These are phyloP conservation scores for Claviceps purpurea DNA, from an alignment of 2,329 filamentous ascomycete species.

Conservation along the genomic window DNA sequence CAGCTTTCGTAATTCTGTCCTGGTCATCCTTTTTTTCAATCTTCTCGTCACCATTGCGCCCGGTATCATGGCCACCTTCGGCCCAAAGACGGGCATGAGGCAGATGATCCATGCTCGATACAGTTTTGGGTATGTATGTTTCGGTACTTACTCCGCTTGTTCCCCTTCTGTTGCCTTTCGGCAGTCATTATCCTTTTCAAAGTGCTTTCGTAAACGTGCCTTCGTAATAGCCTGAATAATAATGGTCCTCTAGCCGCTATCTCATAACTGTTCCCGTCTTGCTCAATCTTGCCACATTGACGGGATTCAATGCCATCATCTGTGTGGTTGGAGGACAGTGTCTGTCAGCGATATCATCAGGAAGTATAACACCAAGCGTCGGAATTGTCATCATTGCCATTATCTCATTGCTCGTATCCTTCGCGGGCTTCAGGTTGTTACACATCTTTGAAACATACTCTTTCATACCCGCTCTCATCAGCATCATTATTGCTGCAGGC, in stretches of 20 bases:
- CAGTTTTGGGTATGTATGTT: constrained; percentile 39
- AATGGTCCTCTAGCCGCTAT: constrained; percentile 28
- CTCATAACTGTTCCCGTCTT: constrained; percentile 45
- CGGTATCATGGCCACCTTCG: constrained; percentile 43
- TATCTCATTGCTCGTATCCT: constrained; percentile 44
- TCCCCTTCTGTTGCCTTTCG: not conserved
- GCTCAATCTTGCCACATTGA: constrained; percentile 48
- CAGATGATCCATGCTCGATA: constrained; percentile 54
- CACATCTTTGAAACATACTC: constrained; percentile 46
- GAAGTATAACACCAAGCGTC: constrained; percentile 34
- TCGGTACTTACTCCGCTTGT: not conserved
- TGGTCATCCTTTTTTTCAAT: constrained; percentile 52
- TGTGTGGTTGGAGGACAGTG: constrained; percentile 48
- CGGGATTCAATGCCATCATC: constrained; percentile 50
- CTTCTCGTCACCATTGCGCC: constrained; percentile 39
- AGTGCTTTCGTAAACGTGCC: no score
- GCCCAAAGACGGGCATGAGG: constrained; percentile 49
- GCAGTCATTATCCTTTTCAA: not conserved
- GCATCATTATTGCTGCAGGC: constrained; percentile 40
- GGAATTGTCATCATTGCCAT: constrained; percentile 49
- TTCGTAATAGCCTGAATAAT: not conserved
- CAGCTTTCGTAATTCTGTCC: constrained; percentile 38
- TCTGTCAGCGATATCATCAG: constrained; percentile 37
- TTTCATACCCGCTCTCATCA: constrained; percentile 41
- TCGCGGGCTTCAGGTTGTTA: constrained; percentile 44